Base-by-base conservation (phyloP, 1,284 basidiomycete genomes). In the Fomes fomentarius region DNA sequence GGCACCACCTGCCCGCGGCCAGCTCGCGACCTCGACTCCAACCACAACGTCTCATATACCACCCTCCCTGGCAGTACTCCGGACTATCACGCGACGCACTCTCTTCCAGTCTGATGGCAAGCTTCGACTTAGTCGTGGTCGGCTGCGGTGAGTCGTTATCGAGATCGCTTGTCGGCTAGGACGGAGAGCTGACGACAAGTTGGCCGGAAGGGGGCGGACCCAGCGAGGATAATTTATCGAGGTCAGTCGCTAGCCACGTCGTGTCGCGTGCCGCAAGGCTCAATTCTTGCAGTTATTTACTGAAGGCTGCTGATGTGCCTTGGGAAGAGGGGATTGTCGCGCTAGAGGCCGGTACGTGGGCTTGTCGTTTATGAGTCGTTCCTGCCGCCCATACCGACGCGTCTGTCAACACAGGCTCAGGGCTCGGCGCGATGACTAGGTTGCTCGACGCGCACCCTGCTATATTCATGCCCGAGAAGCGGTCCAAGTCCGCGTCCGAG, bases 261-360 rank as follows among this genome's bases (percentile, higher is more conserved):
- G 1, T 26, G n/a, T 25, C n/a, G 24, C 30, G 24, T 15, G 22
- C 33, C 22, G 10, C 10, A 6, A 22, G 22, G 25, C 43, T 38
- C 15, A 52, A n/a, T 34, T 22, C 50, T 46, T 47, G 52, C 66
- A 92, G 89, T 25, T 92, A 91, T 74, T 72, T 92, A 53, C 67
- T 91, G 63, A 92, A 92, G 66, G 76, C 82, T 15, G 72, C 69
- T 60, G 71, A 76, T 48, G 66, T 75, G 12, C 62, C 73, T 22
- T 92, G 89, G 89, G 72, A 79, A 57, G 84, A 87, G 44, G 89
- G 89, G 1, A 80, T 86, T 33, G 60, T 92, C 17, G 87, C 84
- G 6, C 66, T 92, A 48, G 89, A 92, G 73, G 89, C 88, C 66
- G 89, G 89, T 86, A 52, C 52, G 78, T 67, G 41, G 21, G 25